Percentiles rank a stretch among this genome's conserved stretches.
Evolutionary conservation across 2,329 filamentous ascomycete species (phyloP).

Genomic region (Colletotrichum brevisporum): DNA sequence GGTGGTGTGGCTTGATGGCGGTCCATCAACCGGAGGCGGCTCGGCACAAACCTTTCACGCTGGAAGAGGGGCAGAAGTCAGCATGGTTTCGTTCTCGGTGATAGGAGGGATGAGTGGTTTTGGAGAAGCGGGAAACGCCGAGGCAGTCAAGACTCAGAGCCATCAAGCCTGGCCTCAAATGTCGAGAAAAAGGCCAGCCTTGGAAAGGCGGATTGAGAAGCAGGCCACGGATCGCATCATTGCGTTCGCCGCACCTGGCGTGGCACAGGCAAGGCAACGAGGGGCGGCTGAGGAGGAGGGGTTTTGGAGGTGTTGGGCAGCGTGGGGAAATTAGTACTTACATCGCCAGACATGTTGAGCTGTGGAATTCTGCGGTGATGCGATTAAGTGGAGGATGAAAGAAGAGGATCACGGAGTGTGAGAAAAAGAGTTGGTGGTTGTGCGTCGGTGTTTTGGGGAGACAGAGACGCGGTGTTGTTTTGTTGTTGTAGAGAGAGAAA

Average conservation of each 20-base stretch:
- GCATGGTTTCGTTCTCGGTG: constrained; percentile 44
- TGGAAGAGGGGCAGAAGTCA: constrained; percentile 57
- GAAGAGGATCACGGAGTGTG: constrained; percentile 23
- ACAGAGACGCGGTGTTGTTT: constrained; percentile 40
- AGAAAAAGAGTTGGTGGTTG: constrained; percentile 27
- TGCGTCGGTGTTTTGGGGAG: constrained; percentile 30
- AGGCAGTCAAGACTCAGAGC: background rate
- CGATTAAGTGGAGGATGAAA: constrained; percentile 28
- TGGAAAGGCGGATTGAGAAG: background rate
- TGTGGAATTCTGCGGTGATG: constrained; percentile 29
- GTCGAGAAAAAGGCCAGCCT: background rate
- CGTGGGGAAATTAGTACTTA: constrained; percentile 40
- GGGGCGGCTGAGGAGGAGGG: constrained; percentile 31
- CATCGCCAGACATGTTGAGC: constrained; percentile 42
- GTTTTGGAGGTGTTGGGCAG: constrained; percentile 39
- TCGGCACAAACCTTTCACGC: constrained; percentile 76
- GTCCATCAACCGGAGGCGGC: constrained; percentile 28
- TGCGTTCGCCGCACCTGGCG: constrained; percentile 8
- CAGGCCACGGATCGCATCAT: constrained; percentile 18
- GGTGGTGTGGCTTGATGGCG: constrained; percentile 29
- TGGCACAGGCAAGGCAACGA: constrained; percentile 31
- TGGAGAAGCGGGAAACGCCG: background rate
- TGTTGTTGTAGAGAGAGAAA: constrained; percentile 37
- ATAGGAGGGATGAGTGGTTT: constrained; percentile 30
- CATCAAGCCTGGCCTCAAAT: background rate